Evolutionary conservation across 106 monocot species (phyloP).

Genomic region (Dendrobium nobile): DNA sequence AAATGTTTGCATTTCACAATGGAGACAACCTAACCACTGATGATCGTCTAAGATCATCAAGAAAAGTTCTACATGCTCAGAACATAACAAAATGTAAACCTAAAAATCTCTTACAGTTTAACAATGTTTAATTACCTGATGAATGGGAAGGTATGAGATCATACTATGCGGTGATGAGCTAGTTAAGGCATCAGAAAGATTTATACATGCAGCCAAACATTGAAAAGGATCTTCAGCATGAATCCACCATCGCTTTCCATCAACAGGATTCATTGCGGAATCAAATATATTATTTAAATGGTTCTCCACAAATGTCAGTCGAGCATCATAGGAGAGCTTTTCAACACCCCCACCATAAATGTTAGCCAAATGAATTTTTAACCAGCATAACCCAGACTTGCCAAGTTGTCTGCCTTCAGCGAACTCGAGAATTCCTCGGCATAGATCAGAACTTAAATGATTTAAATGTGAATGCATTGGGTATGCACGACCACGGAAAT

Average conservation of each 20-base stretch:
- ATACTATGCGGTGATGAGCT: constrained; percentile 40
- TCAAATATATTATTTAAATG: constrained; percentile 72
- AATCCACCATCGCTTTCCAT: constrained; percentile 79
- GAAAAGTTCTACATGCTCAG: background rate
- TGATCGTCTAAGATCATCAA: background rate
- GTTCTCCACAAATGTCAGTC: constrained; percentile 68
- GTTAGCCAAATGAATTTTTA: constrained; percentile 88
- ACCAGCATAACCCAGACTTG: constrained; percentile 67
- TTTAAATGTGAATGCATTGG: constrained; percentile 90
- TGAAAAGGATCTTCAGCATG: constrained; percentile 89
- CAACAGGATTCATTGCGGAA: constrained; percentile 74
- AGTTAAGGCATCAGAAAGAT: constrained; percentile 63
- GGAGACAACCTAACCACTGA: background rate
- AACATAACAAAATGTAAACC: background rate
- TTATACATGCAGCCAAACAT: constrained; percentile 81
- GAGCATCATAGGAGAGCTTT: constrained; percentile 59
- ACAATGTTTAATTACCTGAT: constrained; percentile 42
- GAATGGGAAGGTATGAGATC: constrained; percentile 72
- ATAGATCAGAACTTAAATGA: constrained; percentile 89
- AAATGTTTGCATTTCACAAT: background rate
- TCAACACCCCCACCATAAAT: constrained; percentile 75
- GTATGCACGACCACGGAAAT: constrained; percentile 85
- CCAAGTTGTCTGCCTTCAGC: constrained; percentile 70
- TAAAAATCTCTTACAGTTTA: background rate
- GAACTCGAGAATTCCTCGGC: constrained; percentile 77